Evolutionary conservation across 768 basidiomycete species (phyloP), one percentile per base, ranked within the genome.

Genomic region (Suillus subluteus): DNA sequence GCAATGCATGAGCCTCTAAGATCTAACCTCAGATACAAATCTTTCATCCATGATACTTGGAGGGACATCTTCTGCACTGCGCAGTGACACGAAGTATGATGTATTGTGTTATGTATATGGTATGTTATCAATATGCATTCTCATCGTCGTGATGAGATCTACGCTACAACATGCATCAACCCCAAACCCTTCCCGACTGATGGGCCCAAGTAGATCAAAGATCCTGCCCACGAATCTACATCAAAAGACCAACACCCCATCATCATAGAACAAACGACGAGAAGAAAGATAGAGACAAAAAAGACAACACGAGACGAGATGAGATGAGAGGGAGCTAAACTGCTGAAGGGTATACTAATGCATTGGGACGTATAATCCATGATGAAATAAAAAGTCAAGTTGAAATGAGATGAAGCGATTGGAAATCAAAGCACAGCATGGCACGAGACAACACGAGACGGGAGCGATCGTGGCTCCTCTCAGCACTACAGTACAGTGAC

Each of bases 311-410:
- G n/a, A 26, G 23, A 26, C 8, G 7, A 23, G 48, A 23, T 6
- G 9, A 26, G 26, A 26, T 26, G 26, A 26, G 26, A 26, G 26
- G 26, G 8, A 12, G 16, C 52, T 18, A 32, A 18, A 30, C 30
- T 55, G 54, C 54, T 55, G 9, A 54, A 54, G 30, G 54, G 54
- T 55, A 55, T 55, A 6, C 18, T 18, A 55, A 54, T 55, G 54
- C 54, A 55, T 55, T 55, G 54, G 30, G 16, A 52, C 52, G 9
- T 18, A 16, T 26, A 18, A 16, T 55, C 54, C 54, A 55, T 55
- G 54, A 55, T 55, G 54, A 35, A 55, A 55, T 55, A 55, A 55
- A 55, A 54, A 30, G 54, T 55, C 54, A 55, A 16, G 30, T 54
- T 54, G 52, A 32, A 30, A 54, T 32, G 52, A 54, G 26, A 55